Percentiles rank a stretch among this genome's conserved stretches.
Conservation (phyloP, 495 filamentous ascomycete genomes). For the Aspergillus steynii region DNA sequence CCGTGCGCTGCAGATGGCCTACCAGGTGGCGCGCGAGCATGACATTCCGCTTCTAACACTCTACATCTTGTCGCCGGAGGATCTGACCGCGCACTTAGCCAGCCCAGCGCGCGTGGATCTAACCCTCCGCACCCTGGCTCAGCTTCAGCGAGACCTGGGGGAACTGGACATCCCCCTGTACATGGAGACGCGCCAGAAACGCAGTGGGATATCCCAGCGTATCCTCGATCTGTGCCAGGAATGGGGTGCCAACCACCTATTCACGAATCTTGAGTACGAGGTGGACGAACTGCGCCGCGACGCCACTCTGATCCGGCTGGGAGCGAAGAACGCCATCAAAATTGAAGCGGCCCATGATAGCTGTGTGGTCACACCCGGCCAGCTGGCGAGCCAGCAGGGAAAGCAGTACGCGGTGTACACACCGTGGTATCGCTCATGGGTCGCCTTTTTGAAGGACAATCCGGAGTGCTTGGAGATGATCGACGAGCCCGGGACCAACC, state of each 20-base stretch:
- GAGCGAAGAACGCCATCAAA: slow-evolving; percentile 59
- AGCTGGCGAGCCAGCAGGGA: slow-evolving; percentile 60
- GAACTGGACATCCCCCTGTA: slow-evolving; percentile 78
- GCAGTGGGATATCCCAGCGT: slow-evolving; percentile 61
- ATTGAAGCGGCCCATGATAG: slow-evolving; percentile 74
- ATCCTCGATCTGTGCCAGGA: slow-evolving; percentile 67
- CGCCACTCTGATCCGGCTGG: slow-evolving; percentile 59
- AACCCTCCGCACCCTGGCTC: slow-evolving; percentile 64
- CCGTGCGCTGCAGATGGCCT: slow-evolving; percentile 66
- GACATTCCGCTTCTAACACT: slow-evolving; percentile 70
- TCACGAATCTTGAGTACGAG: slow-evolving; percentile 60
- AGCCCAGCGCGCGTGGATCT: slow-evolving; percentile 78
- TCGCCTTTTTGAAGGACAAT: slow-evolving; percentile 67
- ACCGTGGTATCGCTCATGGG: slow-evolving; percentile 80
- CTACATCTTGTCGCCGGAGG: slow-evolving; percentile 83
- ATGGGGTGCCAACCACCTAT: slow-evolving; percentile 70
- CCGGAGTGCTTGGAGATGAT: slow-evolving; percentile 61
- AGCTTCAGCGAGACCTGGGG: slow-evolving; percentile 65
- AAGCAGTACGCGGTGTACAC: slow-evolving; percentile 83
- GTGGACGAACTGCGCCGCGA: slow-evolving; percentile 68
- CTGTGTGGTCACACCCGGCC: slow-evolving; percentile 76
- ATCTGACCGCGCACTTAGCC: slow-evolving; percentile 78
- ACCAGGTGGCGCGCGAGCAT: slow-evolving; percentile 61
- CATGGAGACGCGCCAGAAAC: slow-evolving; percentile 67
- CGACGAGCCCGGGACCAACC: slow-evolving; percentile 63